Evolutionary conservation across 176 grass and related monocot species (phyloP).

Genomic region (Triticum aestivum): IWGSC_CS_RefSeq_v2.1 NC_057803.1:457393130-457393629

Average conservation of each 20-base stretch:
- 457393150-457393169: slow-evolving; percentile 11
- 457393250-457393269: slow-evolving; percentile 58
- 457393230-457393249: slow-evolving; percentile 76
- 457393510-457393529: slow-evolving; percentile 14
- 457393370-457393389: slow-evolving; percentile 5
- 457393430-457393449: background rate
- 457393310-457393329: slow-evolving; percentile 79
- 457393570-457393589: slow-evolving; percentile 80
- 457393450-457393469: background rate
- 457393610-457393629: slow-evolving; percentile 86
- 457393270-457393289: slow-evolving; percentile 64
- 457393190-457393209: slow-evolving; percentile 89
- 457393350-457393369: slow-evolving; percentile 4
- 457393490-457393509: background rate
- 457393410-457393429: slow-evolving; percentile 5
- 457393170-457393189: slow-evolving; percentile 37
- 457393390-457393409: background rate
- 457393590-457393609: slow-evolving; percentile 57
- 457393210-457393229: slow-evolving; percentile 54
- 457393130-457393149: slow-evolving; percentile 8
- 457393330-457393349: slow-evolving; percentile 32
- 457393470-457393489: background rate
- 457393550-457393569: slow-evolving; percentile 88
- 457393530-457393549: slow-evolving; percentile 27
- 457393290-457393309: slow-evolving; percentile 72